Evolutionary conservation across 2,329 filamentous ascomycete genomes (phyloP), one percentile per base, ranked within the genome.

Genomic region (Nemania sp.): DNA sequence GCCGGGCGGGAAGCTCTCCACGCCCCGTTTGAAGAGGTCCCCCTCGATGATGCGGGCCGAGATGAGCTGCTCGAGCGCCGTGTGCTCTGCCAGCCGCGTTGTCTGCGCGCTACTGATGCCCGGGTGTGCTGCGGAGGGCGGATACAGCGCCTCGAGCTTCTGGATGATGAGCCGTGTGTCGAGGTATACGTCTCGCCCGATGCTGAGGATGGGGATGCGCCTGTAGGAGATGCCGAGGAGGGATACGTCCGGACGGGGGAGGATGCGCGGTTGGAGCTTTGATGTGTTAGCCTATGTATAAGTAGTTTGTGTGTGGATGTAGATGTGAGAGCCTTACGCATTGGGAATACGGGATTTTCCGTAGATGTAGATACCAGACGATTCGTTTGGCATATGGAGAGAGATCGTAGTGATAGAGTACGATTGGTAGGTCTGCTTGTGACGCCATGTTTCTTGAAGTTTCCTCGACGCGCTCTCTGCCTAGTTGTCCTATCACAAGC

Each of bases 151-250:
- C 73, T 92, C 89, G 1, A 93, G 86, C 77, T 89, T 90, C 27
- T 79, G 78, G 22, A 93, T 78, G 73, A 93, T 93, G 24, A 93
- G 85, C 2, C 89, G 87, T 1, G 89, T 89, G 81, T 93, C 91
- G 68, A 88, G 82, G 80, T 92, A 93, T 51, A 93, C 80, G 74
- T 92, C 87, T 5, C 86, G 83, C 18, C 89, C 90, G 72, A 93
- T 88, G 24, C 88, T 80, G 58, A 93, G 79, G 58, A 93, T 75
- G 1, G 91, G 91, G 64, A 93, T 92, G 65, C 91, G 89, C 3
- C 91, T 86, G 79, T 94, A 90, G 6, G 82, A 80, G 62, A 93
- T 83, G 27, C 89, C 89, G 15, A 93, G 83, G 1, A 82, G 80
- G 20, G 81, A 78, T 15, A 93, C 76, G 76, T 92, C 89, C 0